Percentiles rank a stretch among this genome's conserved stretches.
These are phyloP conservation scores for Meripilus lineatus DNA, from an alignment of 1,284 basidiomycete species.

Conservation along the genomic window DNA sequence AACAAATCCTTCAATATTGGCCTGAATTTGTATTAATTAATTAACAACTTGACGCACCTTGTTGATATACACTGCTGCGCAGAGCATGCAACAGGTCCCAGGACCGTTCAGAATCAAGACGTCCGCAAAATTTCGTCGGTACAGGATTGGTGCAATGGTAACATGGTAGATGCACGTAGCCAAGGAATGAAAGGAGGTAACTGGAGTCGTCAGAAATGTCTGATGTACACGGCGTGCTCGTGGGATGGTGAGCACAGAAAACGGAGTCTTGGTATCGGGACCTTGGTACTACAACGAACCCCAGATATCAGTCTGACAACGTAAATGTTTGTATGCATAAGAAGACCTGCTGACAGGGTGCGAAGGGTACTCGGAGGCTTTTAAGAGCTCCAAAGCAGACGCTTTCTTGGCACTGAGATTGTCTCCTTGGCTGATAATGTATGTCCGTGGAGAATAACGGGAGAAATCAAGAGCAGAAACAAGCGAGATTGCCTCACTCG, in stretches of 20 bases:
- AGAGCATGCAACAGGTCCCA: constrained; percentile 87
- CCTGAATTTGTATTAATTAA: background rate
- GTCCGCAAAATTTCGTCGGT: constrained; percentile 54
- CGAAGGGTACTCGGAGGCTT: constrained; percentile 19
- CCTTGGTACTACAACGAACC: constrained; percentile 9
- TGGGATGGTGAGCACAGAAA: constrained; percentile 65
- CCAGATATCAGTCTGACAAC: constrained; percentile 11
- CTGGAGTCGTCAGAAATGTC: constrained; percentile 59
- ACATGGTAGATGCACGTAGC: constrained; percentile 51
- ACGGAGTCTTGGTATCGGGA: constrained; percentile 24
- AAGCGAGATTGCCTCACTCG: constrained; percentile 81
- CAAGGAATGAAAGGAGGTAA: constrained; percentile 62
- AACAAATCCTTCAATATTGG: constrained; percentile 3
- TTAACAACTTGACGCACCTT: constrained; percentile 58
- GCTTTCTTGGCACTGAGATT: constrained; percentile 74
- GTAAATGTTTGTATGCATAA: constrained; percentile 11
- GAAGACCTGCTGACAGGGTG: constrained; percentile 19
- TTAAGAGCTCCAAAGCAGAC: constrained; percentile 52
- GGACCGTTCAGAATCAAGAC: constrained; percentile 92
- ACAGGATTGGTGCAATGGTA: constrained; percentile 44
- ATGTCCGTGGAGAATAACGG: constrained; percentile 75
- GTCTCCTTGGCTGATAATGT: constrained; percentile 85
- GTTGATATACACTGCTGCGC: constrained; percentile 67
- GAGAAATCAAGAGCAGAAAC: constrained; percentile 72
- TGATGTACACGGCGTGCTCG: constrained; percentile 86